Evolutionary conservation across 768 basidiomycete species (phyloP).

Genomic region (Rhizopogon vesiculosus): DNA sequence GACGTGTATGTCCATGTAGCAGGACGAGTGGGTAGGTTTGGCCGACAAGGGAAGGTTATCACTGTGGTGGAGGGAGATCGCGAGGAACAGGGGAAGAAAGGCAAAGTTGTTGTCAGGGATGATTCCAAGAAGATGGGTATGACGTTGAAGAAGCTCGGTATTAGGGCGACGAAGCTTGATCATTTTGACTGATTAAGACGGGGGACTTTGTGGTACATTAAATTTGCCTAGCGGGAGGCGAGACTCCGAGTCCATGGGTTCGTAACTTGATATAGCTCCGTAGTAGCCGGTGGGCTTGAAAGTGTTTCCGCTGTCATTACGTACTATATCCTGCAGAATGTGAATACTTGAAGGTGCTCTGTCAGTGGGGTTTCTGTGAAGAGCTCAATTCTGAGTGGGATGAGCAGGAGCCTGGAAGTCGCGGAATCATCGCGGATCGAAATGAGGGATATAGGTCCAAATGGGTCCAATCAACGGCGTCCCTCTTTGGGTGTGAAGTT

Average conservation of each 20-base stretch:
- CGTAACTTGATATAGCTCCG: too few species aligned
- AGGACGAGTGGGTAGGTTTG: conserved; percentile 74
- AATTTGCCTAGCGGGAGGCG: not conserved
- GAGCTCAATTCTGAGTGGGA: too few species aligned
- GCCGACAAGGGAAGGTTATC: conserved; percentile 61
- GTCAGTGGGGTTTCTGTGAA: too few species aligned
- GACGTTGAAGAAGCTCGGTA: conserved; percentile 41
- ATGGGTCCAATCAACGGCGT: conserved; percentile 2
- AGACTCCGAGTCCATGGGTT: too few species aligned
- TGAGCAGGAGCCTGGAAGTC: too few species aligned
- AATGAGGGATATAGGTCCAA: not conserved
- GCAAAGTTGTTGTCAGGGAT: conserved; percentile 23
- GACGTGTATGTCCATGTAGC: conserved; percentile 68
- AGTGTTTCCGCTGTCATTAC: too few species aligned
- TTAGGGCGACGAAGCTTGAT: conserved; percentile 42
- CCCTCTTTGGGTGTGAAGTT: not conserved
- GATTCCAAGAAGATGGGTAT: conserved; percentile 36
- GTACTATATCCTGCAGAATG: too few species aligned
- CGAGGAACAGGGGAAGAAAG: conserved; percentile 24
- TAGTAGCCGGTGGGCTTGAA: too few species aligned
- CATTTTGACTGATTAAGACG: conserved; percentile 39
- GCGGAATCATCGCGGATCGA: too few species aligned
- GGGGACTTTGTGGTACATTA: not conserved
- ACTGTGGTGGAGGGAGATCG: conserved; percentile 44
- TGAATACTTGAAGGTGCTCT: too few species aligned